These are phyloP conservation scores for Bacidia rubella DNA, from an alignment of 495 filamentous ascomycete species.

Conservation along the genomic window DNA sequence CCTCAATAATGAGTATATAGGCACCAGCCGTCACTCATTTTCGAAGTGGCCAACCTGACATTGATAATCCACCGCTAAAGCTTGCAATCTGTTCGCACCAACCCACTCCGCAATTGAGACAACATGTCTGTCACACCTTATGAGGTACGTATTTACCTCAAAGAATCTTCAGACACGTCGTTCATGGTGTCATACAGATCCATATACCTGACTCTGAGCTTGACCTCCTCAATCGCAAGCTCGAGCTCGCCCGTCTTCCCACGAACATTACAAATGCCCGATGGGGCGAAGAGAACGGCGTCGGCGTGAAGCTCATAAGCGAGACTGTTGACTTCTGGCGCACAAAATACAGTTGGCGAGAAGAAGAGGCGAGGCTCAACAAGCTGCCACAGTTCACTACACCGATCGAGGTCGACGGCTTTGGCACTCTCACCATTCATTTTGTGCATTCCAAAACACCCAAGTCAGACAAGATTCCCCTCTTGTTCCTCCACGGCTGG, in stretches of 20 bases:
- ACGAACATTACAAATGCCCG: neutral
- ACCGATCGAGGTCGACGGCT: constrained; percentile 26
- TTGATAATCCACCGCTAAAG: too few species aligned
- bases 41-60: too few species aligned
- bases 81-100: too few species aligned
- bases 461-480: constrained; percentile 16
- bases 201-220: constrained; percentile 23
- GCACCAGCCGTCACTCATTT: too few species aligned
- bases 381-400: constrained; percentile 47
- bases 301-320: constrained; percentile 6
- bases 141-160: neutral
- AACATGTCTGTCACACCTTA: neutral
- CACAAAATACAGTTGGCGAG: constrained; percentile 48
- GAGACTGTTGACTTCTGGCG: constrained; percentile 24
- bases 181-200: neutral
- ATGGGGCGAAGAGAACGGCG: constrained; percentile 5
- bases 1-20: too few species aligned
- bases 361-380: constrained; percentile 42
- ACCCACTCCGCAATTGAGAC: too few species aligned
- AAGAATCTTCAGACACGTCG: neutral
- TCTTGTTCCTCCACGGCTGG: constrained; percentile 28
- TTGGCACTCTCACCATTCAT: constrained; percentile 18
- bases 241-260: constrained; percentile 41
- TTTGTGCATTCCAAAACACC: constrained; percentile 20
- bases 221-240: constrained; percentile 38